Evolutionary conservation across 1,284 basidiomycete species (phyloP).

Genomic region (Malassezia cuniculi): DNA sequence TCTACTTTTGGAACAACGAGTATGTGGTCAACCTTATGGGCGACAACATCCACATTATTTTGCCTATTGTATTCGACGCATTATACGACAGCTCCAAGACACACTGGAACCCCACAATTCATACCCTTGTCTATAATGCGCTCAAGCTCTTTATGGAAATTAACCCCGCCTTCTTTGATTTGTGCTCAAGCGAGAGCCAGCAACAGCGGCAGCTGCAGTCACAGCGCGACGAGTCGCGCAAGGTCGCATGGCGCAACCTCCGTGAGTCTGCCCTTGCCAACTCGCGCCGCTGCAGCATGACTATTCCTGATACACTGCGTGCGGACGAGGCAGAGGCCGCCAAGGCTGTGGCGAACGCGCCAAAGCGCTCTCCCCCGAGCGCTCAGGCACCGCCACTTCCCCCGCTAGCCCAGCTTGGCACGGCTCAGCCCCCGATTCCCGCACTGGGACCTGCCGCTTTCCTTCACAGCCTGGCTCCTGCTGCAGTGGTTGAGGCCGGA

Average conservation of each 20-base stretch:
- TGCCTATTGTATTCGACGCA: slow-evolving; percentile 96
- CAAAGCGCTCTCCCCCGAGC: too few relatives aligned
- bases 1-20: slow-evolving; percentile 62
- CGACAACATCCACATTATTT: slow-evolving; percentile 74
- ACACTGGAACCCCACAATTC: slow-evolving; percentile 98
- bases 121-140: slow-evolving; percentile 97
- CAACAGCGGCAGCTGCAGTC: slow-evolving; percentile 52
- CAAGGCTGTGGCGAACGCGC: too few relatives aligned
- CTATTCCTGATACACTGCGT: slow-evolving; percentile 23
- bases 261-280: slow-evolving; percentile 35
- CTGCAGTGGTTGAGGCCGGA: too few relatives aligned
- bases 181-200: slow-evolving; percentile 85
- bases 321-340: slow-evolving; percentile 30
- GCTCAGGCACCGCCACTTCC: too few relatives aligned
- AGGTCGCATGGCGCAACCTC: slow-evolving; percentile 36
- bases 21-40: slow-evolving; percentile 99
- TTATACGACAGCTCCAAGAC: slow-evolving; percentile 90
- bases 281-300: slow-evolving; percentile 26
- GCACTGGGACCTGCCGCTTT: too few relatives aligned
- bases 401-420: too few relatives aligned
- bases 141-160: slow-evolving; percentile 99
- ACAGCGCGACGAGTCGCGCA: slow-evolving; percentile 32
- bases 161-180: slow-evolving; percentile 88
- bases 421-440: too few relatives aligned
- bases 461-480: too few relatives aligned